These are phyloP conservation scores for Backusella mclennaniae DNA, from an alignment of 192 early-diverging fungal species.

Conservation along the genomic window DNA sequence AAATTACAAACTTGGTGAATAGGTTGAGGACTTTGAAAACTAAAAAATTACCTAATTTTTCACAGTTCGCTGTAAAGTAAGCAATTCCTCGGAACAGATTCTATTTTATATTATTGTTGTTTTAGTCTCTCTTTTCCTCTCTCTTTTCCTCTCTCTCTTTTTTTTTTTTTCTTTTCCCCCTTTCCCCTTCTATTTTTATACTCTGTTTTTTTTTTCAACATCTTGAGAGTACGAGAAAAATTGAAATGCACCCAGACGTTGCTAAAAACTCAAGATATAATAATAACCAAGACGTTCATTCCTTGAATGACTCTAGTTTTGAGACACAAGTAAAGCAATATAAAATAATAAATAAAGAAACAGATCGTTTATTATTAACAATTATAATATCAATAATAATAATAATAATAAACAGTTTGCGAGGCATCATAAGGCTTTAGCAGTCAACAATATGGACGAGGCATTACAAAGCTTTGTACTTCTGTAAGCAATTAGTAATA, in stretches of 20 bases:
- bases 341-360: background rate
- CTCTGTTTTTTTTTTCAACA: background rate
- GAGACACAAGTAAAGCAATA: conserved; percentile 1
- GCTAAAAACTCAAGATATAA: conserved; percentile 1
- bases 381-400: background rate
- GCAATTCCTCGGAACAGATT: conserved; percentile 2
- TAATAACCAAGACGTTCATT: background rate
- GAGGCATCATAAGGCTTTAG: conserved; percentile 5
- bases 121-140: background rate
- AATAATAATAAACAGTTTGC: conserved; percentile 5
- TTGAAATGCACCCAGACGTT: background rate
- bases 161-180: background rate
- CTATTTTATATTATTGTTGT: conserved; percentile 5
- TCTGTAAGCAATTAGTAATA: conserved; percentile 16
- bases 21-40: background rate
- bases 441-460: conserved; percentile 14
- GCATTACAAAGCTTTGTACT: conserved; percentile 20
- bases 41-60: background rate
- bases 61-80: background rate
- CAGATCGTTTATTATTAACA: background rate
- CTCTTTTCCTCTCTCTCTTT: background rate
- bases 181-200: background rate
- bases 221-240: background rate
- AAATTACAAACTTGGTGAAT: background rate
- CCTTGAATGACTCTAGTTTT: conserved; percentile 4